phyloP scores from a whole-genome alignment of 2,329 filamentous ascomycete genomes.

The Celoporthe dispersa region DNA sequence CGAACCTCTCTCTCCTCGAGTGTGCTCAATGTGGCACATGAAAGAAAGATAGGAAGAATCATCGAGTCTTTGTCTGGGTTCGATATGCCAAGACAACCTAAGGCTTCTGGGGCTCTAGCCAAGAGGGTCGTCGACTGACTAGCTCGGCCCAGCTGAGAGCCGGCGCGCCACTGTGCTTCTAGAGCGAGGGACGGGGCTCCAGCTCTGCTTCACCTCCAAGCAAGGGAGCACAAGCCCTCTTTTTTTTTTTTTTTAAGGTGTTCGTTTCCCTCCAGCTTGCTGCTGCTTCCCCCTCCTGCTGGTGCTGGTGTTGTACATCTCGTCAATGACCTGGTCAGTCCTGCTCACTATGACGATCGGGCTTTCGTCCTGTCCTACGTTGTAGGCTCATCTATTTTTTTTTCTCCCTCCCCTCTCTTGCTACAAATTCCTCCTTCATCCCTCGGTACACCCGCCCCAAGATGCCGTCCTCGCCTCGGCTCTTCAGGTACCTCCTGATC shows the following conservation, averaged over 20 bases:
- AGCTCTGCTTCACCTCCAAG: conserved; percentile 7
- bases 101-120: not conserved
- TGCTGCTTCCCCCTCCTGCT: not conserved
- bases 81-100: not conserved
- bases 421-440: not conserved
- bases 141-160: conserved; percentile 1
- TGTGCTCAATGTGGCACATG: not conserved
- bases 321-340: too few species aligned
- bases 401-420: not conserved
- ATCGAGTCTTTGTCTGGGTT: not conserved
- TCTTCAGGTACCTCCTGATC: conserved; percentile 35
- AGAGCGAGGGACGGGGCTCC: not conserved
- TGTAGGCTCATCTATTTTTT: not conserved
- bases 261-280: not conserved
- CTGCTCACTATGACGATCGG: not conserved
- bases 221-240: conserved; percentile 13
- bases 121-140: not conserved
- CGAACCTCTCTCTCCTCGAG: not conserved
- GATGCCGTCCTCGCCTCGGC: conserved; percentile 36
- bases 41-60: not conserved
- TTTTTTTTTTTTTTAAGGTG: not conserved
- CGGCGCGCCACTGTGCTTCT: not conserved
- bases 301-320: not conserved
- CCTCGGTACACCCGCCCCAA: conserved; percentile 15
- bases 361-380: not conserved